A percentile compares a stretch with the other conserved stretches of the same genome.
Evolutionary conservation across 176 grass and related monocot genomes (phyloP).

Genomic region (Avena sativa): DNA sequence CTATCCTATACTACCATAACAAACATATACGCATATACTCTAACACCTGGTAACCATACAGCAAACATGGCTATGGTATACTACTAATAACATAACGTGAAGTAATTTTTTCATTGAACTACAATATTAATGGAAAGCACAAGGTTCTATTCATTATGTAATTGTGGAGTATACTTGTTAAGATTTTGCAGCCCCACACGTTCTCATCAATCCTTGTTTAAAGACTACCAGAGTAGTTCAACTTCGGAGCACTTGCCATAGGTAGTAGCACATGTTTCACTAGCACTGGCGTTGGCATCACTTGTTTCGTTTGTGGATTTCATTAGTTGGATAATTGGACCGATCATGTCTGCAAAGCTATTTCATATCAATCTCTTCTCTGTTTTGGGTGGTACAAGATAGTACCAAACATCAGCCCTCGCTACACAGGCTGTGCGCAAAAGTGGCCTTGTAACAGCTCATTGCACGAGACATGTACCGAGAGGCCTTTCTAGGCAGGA

Average conservation of each 20-base stretch:
- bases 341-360: background rate
- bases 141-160: background rate
- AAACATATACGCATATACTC: too few species aligned
- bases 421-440: background rate
- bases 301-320: background rate
- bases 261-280: background rate
- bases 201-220: background rate
- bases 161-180: background rate
- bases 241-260: background rate
- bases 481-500: background rate
- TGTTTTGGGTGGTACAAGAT: background rate
- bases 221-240: background rate
- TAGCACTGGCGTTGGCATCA: background rate
- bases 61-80: background rate
- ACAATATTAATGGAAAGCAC: background rate
- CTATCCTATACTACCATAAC: too few species aligned
- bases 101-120: background rate
- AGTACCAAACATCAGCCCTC: background rate
- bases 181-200: slow-evolving; percentile 8
- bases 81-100: background rate
- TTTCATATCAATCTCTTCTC: background rate
- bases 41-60: background rate
- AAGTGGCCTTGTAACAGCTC: background rate
- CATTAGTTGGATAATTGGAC: background rate
- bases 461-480: background rate